Conservation (phyloP, 2,329 filamentous ascomycete species). For the Pestalotiopsis sp. region DNA sequence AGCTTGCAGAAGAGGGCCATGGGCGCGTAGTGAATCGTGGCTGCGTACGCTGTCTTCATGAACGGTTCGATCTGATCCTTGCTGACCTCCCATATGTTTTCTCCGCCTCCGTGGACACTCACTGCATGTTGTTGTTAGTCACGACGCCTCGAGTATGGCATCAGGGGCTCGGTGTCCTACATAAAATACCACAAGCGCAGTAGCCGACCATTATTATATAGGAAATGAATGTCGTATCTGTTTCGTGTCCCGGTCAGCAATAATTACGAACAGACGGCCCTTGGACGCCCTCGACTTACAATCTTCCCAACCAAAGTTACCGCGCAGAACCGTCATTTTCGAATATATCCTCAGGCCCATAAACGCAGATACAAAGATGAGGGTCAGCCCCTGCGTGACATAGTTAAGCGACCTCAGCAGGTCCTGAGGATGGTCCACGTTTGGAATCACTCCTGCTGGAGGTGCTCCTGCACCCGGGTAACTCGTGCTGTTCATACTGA, state of each 20-base stretch:
- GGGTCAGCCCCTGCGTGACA: conserved; percentile 28
- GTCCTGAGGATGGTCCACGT: conserved; percentile 28
- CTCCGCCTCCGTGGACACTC: conserved; percentile 35
- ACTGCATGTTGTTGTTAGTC: conserved; percentile 13
- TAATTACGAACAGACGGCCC: too few species aligned
- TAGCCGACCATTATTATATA: conserved; percentile 28
- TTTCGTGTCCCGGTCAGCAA: background rate
- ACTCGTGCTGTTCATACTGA: background rate
- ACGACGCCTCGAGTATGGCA: background rate
- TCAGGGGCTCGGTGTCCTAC: conserved; percentile 15
- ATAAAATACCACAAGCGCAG: conserved; percentile 23
- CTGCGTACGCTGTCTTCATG: conserved; percentile 40
- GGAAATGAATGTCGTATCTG: background rate
- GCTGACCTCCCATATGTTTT: conserved; percentile 35
- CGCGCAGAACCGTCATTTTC: conserved; percentile 20
- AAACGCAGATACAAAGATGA: conserved; percentile 27
- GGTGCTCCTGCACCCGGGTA: conserved; percentile 23
- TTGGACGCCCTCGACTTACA: conserved; percentile 21
- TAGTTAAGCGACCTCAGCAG: conserved; percentile 27
- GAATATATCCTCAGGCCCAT: conserved; percentile 26
- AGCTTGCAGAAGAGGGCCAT: conserved; percentile 44
- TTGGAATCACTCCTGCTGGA: conserved; percentile 24
- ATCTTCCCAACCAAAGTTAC: conserved; percentile 24
- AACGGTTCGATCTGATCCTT: conserved; percentile 31
- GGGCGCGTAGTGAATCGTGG: conserved; percentile 46